Evolutionary conservation across 1,139 yeast genomes (phyloP), one percentile per base, ranked within the genome.

Genomic region (Magnusiomyces sp.): DNA sequence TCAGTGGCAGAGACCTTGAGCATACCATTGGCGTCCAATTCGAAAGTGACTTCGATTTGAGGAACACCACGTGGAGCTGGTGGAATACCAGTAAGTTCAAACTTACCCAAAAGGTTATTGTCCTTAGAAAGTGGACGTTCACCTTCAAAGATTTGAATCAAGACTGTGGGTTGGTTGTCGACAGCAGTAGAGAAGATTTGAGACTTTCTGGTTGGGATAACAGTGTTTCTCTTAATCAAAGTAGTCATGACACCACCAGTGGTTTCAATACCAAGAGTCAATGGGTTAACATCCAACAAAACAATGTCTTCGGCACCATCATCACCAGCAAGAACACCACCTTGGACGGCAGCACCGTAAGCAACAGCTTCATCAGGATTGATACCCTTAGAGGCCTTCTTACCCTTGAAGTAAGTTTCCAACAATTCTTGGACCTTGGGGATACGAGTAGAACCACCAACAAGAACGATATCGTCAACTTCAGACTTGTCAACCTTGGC

Each of bases 51-150:
- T 76, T 89, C 97, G 64, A 89, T 87, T 75, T 89, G 96, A 64
- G 97, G 96, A 58, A 83, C 88, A 74, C 97, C 97, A 76, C 96
- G 87, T 73, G 96, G 97, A 52, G 97, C 95, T 59, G 97, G 95
- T 66, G 97, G 97, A 60, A 90, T 90, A 69, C 95, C 95, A 56
- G 89, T 77, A 64, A 90, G 80, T 72, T 90, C 97, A 69, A 90
- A 90, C 76, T 90, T 90, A 72, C 97, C 97, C 63, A 90, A 80
- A 67, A 84, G 74, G 75, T 90, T 90, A 80, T 90, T 90, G 73
- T 90, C 97, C 75, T 87, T 87, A 57, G 95, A 88, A 76, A 86
- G 79, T 53, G 96, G 85, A 74, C 97, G 87, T 76, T 90, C 97
- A 79, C 97, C 97, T 74, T 90, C 97, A 68, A 73, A 90, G 54